Conservation (phyloP, 805 yeast genomes). For the Cyberlindnera euphorbiiphila region DNA sequence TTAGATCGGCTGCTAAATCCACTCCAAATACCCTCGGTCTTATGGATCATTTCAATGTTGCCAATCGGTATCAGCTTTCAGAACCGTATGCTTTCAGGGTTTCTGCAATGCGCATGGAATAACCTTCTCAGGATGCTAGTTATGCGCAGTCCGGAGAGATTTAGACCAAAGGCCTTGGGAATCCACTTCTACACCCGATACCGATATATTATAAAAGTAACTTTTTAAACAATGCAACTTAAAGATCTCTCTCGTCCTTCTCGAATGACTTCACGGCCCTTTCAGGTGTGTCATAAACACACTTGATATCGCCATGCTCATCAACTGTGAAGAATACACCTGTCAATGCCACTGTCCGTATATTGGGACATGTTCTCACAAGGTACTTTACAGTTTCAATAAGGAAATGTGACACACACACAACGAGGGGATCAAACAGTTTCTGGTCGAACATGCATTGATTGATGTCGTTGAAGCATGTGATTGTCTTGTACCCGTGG, state of each 20-base stretch:
- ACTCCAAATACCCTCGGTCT: too few species aligned
- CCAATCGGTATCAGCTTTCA: too few species aligned
- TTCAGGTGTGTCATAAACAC: slow-evolving; percentile 26
- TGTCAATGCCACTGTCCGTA: slow-evolving; percentile 34
- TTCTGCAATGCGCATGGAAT: too few species aligned
- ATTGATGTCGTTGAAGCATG: slow-evolving; percentile 35
- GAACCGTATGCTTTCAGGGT: too few species aligned
- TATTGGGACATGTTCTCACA: slow-evolving; percentile 31
- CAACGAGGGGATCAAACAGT: slow-evolving; percentile 37
- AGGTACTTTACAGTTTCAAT: slow-evolving; percentile 37
- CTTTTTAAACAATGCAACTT: too few species aligned
- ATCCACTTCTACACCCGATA: too few species aligned
- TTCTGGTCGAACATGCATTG: slow-evolving; percentile 42
- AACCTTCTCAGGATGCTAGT: neutral
- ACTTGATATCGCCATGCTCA: slow-evolving; percentile 15
- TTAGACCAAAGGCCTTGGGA: too few species aligned
- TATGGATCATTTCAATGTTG: too few species aligned
- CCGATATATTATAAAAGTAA: too few species aligned
- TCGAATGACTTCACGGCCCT: neutral
- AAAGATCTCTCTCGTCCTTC: neutral
- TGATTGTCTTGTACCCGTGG: slow-evolving; percentile 42
- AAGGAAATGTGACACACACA: slow-evolving; percentile 45
- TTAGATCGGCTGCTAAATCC: too few species aligned
- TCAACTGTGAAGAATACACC: slow-evolving; percentile 39
- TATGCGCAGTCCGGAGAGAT: too few species aligned